Conservation (phyloP, 257 asterid species). For the Plantago elongata region DNA sequence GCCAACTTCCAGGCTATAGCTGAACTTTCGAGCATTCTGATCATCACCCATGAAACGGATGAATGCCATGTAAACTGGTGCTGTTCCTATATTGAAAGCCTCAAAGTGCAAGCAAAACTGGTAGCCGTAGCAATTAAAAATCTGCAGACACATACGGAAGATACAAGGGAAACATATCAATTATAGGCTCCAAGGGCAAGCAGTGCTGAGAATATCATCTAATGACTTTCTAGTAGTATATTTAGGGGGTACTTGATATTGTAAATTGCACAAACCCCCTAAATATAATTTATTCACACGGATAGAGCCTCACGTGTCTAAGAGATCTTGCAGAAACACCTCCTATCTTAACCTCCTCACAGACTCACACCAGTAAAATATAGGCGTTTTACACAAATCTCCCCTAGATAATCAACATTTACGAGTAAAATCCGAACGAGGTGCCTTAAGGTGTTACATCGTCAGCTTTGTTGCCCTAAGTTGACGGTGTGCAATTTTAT, state of each 20-base stretch:
- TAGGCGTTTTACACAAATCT: not conserved
- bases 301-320: not conserved
- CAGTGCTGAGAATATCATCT: not conserved
- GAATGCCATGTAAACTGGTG: conserved; percentile 60
- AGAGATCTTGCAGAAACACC: not conserved
- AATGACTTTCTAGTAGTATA: not conserved
- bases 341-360: not conserved
- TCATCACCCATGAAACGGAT: conserved; percentile 63
- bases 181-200: not conserved
- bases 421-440: no score
- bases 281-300: not conserved
- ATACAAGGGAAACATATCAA: not conserved
- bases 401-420: not conserved
- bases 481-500: no score
- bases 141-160: conserved; percentile 23
- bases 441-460: no score
- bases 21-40: conserved; percentile 43
- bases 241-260: no score
- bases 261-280: not conserved
- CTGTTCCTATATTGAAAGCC: conserved; percentile 47
- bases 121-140: conserved; percentile 53
- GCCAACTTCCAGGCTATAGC: conserved; percentile 47
- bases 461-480: no score
- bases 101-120: conserved; percentile 63
- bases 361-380: not conserved